Evolutionary conservation across 129 eudicot species (phyloP), one percentile per base, ranked within the genome.

Genomic region (Mikania micrantha): DNA sequence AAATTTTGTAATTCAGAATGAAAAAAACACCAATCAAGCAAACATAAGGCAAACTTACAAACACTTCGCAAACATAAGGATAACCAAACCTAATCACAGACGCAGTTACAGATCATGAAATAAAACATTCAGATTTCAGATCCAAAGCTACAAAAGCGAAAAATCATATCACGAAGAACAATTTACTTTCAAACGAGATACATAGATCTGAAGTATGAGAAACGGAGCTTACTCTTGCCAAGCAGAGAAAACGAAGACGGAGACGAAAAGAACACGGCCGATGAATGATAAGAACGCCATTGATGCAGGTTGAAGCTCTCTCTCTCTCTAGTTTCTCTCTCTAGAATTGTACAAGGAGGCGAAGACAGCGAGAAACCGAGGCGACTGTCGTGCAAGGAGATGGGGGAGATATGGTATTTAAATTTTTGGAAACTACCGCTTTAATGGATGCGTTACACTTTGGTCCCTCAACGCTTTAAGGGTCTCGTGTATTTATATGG

Each of bases 201-300:
- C 9, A 39, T 75, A 80, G 95, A 88, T 88, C 90, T 77, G 76
- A 65, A 70, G 29, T 5, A 7, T 2, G 45, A 57, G 60, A 45
- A 65, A 25, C 57, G 5, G 70, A 3, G 49, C 84, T 78, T 82
- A 88, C 96, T 88, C 96, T 82, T 82, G 96, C 79, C 78, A 83
- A 36, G 91, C 95, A 21, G 95, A 85, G 74, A 85, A 82, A 39
- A 78, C 66, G 85, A 88, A 88, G 68, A 88, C 87, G 5, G 96
- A 88, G 73, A 82, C 96, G 70, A 88, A 88, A n/a, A 88, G 87
- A 42, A 85, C 76, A 47, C 96, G 85, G 0, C 96, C 96, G 22
- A 88, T 52, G 70, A 88, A 88, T 1, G 96, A 85, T 17, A 84
- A 25, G 49, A 87, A 82, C 65, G 86, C 85, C 96, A 88, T 88